Evolutionary conservation across 176 grass and related monocot genomes (phyloP).

Genomic region (Bolboschoenus planiculmis): DNA sequence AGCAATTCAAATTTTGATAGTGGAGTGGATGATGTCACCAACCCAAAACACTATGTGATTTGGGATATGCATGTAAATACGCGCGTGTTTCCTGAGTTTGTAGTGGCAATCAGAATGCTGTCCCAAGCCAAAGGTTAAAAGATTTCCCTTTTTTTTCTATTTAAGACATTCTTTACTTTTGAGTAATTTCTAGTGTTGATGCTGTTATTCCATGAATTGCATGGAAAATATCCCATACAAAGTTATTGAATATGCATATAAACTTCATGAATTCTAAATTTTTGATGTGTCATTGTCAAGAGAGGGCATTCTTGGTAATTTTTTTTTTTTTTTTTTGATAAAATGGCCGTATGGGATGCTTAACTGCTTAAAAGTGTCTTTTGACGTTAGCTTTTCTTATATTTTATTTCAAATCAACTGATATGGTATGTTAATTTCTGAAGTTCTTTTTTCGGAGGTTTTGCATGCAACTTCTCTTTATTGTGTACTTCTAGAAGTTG

Average conservation of each 20-base stretch:
- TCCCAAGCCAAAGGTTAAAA: constrained; percentile 61
- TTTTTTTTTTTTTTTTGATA: too few relatives aligned
- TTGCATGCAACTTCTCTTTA: constrained; percentile 17
- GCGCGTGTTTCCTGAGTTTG: constrained; percentile 85
- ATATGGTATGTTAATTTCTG: not conserved
- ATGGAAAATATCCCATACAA: not conserved
- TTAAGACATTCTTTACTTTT: not conserved
- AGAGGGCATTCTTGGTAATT: not conserved
- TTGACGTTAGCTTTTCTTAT: not conserved
- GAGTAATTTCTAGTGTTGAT: not conserved
- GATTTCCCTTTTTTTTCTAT: not conserved
- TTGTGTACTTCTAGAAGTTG: not conserved
- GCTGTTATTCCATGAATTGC: not conserved
- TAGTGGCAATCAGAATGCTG: constrained; percentile 71
- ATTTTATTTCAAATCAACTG: not conserved
- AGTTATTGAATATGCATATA: not conserved
- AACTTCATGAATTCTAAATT: not conserved
- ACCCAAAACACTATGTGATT: constrained; percentile 86
- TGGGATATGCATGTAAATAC: constrained; percentile 89
- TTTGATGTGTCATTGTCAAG: not conserved
- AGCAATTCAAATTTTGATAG: constrained; percentile 74
- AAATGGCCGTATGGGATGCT: not conserved
- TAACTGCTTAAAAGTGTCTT: not conserved
- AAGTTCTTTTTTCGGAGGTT: constrained; percentile 9
- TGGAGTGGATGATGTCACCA: constrained; percentile 86